Evolutionary conservation across 2,329 filamentous ascomycete species (phyloP).

Genomic region (Hypoxylon sp.): DNA sequence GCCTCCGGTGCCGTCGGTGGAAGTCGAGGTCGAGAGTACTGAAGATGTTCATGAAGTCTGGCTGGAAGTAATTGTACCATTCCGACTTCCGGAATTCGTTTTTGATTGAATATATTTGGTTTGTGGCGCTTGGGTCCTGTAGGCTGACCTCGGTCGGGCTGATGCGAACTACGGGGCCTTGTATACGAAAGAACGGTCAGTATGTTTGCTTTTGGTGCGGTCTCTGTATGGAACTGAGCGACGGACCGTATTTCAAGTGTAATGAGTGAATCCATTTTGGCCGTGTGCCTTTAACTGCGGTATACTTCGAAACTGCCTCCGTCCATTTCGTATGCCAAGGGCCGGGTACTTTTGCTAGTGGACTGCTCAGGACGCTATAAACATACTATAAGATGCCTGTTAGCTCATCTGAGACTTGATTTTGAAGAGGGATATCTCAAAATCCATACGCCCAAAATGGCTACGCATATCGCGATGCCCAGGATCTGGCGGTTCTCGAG

Average conservation of each 20-base stretch:
- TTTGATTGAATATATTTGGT: slow-evolving; percentile 51
- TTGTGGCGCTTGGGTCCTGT: slow-evolving; percentile 42
- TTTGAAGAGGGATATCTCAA: background rate
- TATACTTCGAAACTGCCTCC: slow-evolving; percentile 32
- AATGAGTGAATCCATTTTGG: slow-evolving; percentile 45
- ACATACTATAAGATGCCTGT: slow-evolving; percentile 27
- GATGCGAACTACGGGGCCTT: slow-evolving; percentile 50
- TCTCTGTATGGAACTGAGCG: background rate
- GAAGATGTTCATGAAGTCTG: slow-evolving; percentile 55
- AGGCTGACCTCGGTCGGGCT: slow-evolving; percentile 48
- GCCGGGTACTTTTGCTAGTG: slow-evolving; percentile 44
- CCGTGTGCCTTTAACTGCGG: slow-evolving; percentile 29
- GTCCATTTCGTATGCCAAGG: slow-evolving; percentile 50
- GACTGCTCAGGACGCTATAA: slow-evolving; percentile 36
- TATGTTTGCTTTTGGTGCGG: background rate
- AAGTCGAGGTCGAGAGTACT: slow-evolving; percentile 56
- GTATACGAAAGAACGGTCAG: background rate
- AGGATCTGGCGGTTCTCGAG: slow-evolving; percentile 20
- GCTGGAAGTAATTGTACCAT: slow-evolving; percentile 44
- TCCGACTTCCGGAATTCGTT: slow-evolving; percentile 49
- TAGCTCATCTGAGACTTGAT: slow-evolving; percentile 7
- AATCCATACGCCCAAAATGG: slow-evolving; percentile 23
- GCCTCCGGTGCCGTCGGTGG: slow-evolving; percentile 57
- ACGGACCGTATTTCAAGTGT: slow-evolving; percentile 48
- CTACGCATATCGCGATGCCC: slow-evolving; percentile 11